Percentiles rank a stretch among this genome's conserved stretches.
phyloP scores from a whole-genome alignment of 2,329 filamentous ascomycete species.

The Verticillium zaregamsianum region DNA sequence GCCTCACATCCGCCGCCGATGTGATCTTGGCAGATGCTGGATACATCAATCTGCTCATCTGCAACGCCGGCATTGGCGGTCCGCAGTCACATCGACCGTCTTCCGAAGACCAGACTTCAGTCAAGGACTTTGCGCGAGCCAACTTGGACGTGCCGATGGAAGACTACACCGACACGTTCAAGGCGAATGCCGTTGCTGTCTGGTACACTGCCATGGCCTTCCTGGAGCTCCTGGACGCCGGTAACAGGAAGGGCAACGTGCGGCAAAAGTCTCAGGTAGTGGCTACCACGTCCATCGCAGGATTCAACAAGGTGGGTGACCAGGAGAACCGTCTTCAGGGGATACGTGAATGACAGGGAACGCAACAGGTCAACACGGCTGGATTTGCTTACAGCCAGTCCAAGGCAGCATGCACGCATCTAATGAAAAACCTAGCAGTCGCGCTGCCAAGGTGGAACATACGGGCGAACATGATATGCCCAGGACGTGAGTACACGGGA shows the following conservation, averaged over 20 bases:
- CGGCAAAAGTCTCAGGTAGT: constrained; percentile 54
- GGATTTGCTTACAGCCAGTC: constrained; percentile 74
- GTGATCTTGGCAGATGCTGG: constrained; percentile 50
- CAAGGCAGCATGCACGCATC: constrained; percentile 69
- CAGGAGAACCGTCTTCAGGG: not conserved
- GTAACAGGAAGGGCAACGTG: constrained; percentile 52
- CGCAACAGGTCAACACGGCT: constrained; percentile 44
- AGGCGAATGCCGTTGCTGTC: constrained; percentile 52
- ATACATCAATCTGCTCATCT: constrained; percentile 59
- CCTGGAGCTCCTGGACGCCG: constrained; percentile 50
- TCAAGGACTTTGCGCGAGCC: not conserved
- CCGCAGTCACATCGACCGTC: constrained; percentile 33
- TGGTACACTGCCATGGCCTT: constrained; percentile 47
- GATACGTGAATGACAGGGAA: not conserved
- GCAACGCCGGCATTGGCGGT: constrained; percentile 61
- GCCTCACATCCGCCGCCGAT: constrained; percentile 55
- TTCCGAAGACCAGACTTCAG: not conserved
- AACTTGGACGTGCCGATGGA: constrained; percentile 36
- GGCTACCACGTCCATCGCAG: constrained; percentile 69
- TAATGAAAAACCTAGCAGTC: constrained; percentile 66
- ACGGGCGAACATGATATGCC: constrained; percentile 43
- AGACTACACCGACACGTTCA: constrained; percentile 53
- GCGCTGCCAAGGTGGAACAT: constrained; percentile 60
- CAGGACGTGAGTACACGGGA: constrained; percentile 35
- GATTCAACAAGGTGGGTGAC: constrained; percentile 60